Evolutionary conservation across 495 filamentous ascomycete species (phyloP), one percentile per base, ranked within the genome.

Genomic region (Xylaria scruposa): DNA sequence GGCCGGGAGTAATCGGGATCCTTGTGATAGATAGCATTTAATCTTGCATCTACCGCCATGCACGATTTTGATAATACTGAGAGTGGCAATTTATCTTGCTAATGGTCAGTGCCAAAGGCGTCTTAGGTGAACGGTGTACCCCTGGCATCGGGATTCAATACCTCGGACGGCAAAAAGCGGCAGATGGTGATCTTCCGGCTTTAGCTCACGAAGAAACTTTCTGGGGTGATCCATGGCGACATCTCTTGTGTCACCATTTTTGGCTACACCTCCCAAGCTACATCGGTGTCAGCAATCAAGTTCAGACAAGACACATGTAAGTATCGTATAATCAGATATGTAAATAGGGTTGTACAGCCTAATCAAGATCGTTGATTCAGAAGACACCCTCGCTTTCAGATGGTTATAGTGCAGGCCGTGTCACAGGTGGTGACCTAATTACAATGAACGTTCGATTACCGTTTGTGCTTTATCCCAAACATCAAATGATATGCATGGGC

Each of bases 1-100:
- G 44, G 65, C 65, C 65, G 65, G 36, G 47, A 56, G n/a, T 67
- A 33, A 36, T 67, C 33, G 65, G 65, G 36, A n/a, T 67, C 65
- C 29, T 15, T 44, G 31, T 17, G 49, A 10, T 42, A 31, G 49
- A 67, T 49, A 51, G 33, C 65, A 44, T 26, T 67, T 19, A 21
- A 67, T 67, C 65, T 67, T 56, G 65, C 65, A 67, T 67, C 31
- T 31, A 31, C 36, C 13, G 17, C 33, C 19, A 56, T 67, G 65
- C 65, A 67, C n/a, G 49, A 51, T 42, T 42, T 51, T 26, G 17
- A 44, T 54, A 44, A 24, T 54, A n/a, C 21, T 56, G 46, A 38
- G 40, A n/a, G 3, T 66, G 40, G 7, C 38, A 65, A 29, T 21
- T 51, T 29, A 51, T 36, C 4, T 66, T 36, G 8, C 24, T 53